Evolutionary conservation across 352 stramenopile genomes (phyloP), one percentile per base, ranked within the genome.

Genomic region (Thalassiosira hispida): DNA sequence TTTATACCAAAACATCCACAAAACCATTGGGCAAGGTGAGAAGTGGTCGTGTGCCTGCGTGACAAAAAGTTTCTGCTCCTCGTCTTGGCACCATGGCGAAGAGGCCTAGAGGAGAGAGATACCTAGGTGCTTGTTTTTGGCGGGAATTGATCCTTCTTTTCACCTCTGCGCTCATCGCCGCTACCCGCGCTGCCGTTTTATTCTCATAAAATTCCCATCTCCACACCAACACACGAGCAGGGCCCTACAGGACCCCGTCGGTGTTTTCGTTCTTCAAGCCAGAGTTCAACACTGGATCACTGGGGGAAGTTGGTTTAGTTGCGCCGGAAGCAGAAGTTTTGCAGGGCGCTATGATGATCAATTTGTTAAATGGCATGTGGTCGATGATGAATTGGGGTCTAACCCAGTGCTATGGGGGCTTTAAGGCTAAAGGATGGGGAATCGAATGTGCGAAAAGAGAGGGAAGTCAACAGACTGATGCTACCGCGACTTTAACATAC

Each of bases 251-350:
- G 25, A 51, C 8, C 22, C 49, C 49, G 14, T 53, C 27, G 0
- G 65, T 74, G 14, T 74, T 74, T 42, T 66, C 51, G 1, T 74
- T 74, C 51, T 74, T 74, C 65, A 31, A 66, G 25, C 65, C 65
- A 0, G 65, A 74, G 33, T 74, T 64, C 35, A 35, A 33, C 22
- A 49, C 65, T 27, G 49, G 42, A 0, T 23, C 40, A 6, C 1
- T 57, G 8, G 16, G 16, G 1, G 23, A 42, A 18, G 49, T 22
- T 1, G 49, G 65, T 51, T 38, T 63, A 33, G 33, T 56, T 40
- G 23, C n/a, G 33, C 65, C 65, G 23, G 65, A 74, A 31, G 25
- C 42, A 9, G 27, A 40, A 47, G 42, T 70, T 14, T 59, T 70
- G 11, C 11, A 5, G 31, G 42, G 46, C 6, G n/a, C 14, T 33